Evolutionary conservation across 768 basidiomycete species (phyloP).

Genomic region (Pisolithus albus): DNA sequence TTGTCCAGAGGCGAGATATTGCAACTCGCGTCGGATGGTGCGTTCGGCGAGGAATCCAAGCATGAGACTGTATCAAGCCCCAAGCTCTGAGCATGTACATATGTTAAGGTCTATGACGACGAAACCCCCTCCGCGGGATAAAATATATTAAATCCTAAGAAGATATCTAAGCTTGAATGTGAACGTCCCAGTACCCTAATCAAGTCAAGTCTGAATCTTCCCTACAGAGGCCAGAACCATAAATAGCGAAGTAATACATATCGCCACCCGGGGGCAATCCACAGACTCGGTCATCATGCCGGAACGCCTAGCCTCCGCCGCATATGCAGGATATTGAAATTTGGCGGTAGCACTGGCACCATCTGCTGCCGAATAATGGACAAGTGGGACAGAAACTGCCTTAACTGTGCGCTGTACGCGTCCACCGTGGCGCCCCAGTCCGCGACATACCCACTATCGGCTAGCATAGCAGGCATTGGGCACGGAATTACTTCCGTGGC

Average conservation of each 20-base stretch:
- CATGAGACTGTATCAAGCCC: constrained; percentile 16
- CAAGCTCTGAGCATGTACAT: constrained; percentile 16
- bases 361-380: constrained; percentile 26
- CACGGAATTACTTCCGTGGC: constrained; percentile 17
- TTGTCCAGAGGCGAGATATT: constrained; percentile 34
- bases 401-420: constrained; percentile 23
- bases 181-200: background rate
- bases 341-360: constrained; percentile 25
- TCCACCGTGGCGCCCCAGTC: constrained; percentile 27
- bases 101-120: background rate
- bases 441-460: constrained; percentile 20
- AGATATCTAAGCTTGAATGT: background rate
- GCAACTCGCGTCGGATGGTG: constrained; percentile 40
- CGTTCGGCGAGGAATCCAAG: constrained; percentile 33
- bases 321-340: constrained; percentile 27
- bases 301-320: constrained; percentile 23
- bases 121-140: background rate
- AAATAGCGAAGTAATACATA: no score
- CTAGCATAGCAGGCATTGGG: constrained; percentile 14
- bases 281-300: background rate
- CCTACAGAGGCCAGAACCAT: no score
- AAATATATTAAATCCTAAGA: background rate
- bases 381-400: constrained; percentile 26
- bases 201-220: no score
- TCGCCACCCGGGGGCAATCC: background rate